A percentile compares a stretch with the other conserved stretches of the same genome.
Evolutionary conservation across 2,329 filamentous ascomycete genomes (phyloP).

Genomic region (Drechslera avenae): DNA sequence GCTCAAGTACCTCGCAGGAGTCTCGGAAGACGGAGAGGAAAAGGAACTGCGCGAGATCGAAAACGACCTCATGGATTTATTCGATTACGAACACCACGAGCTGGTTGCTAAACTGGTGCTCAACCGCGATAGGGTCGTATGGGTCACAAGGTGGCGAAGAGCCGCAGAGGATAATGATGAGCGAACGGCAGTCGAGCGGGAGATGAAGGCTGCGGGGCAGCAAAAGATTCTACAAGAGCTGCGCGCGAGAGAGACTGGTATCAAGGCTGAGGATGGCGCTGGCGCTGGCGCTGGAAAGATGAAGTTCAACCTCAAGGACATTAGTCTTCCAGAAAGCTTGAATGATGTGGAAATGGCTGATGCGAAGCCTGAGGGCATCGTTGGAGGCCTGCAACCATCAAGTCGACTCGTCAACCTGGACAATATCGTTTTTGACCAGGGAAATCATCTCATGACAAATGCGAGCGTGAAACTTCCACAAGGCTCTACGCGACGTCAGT

Average conservation of each 20-base stretch:
- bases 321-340: constrained; percentile 70
- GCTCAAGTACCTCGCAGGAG: constrained; percentile 79
- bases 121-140: constrained; percentile 92
- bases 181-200: constrained; percentile 77
- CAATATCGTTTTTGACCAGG: constrained; percentile 95
- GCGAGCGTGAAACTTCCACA: constrained; percentile 91
- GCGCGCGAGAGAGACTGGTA: constrained; percentile 68
- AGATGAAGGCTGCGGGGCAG: constrained; percentile 89
- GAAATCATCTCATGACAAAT: constrained; percentile 99
- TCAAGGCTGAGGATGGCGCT: constrained; percentile 60
- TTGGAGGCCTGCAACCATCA: constrained; percentile 86
- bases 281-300: constrained; percentile 75
- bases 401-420: constrained; percentile 89
- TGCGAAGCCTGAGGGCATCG: constrained; percentile 58
- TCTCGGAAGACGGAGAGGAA: constrained; percentile 77
- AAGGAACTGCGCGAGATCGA: constrained; percentile 90
- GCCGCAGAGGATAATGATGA: constrained; percentile 78
- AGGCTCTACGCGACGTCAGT: constrained; percentile 91
- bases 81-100: constrained; percentile 95
- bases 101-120: constrained; percentile 88
- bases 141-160: constrained; percentile 86
- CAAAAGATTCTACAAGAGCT: constrained; percentile 88
- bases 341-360: constrained; percentile 53
- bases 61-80: constrained; percentile 97
- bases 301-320: constrained; percentile 83